These are phyloP conservation scores for Kwoniella pini DNA, from an alignment of 768 basidiomycete species.

Conservation along the genomic window DNA sequence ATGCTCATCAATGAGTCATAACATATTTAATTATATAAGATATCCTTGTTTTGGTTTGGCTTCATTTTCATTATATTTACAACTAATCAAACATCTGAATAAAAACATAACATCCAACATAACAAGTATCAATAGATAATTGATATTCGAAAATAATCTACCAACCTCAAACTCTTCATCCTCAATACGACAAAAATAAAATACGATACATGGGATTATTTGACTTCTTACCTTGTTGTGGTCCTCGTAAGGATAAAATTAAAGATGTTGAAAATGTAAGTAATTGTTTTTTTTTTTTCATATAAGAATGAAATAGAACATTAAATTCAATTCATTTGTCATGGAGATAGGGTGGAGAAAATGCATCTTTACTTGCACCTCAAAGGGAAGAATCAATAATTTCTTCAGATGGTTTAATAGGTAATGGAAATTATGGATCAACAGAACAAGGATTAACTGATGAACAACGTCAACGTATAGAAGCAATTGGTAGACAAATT, in stretches of 20 bases:
- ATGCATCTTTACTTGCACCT: constrained; percentile 16
- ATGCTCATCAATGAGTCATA: too few relatives aligned
- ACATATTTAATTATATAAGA: too few relatives aligned
- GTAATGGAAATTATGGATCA: constrained; percentile 20
- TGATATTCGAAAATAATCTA: too few relatives aligned
- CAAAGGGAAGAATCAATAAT: constrained; percentile 27
- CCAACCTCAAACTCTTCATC: too few relatives aligned
- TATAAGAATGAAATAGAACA: too few relatives aligned
- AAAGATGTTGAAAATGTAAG: constrained; percentile 20
- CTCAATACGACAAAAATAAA: too few relatives aligned
- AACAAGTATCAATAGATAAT: too few relatives aligned
- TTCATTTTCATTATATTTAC: too few relatives aligned
- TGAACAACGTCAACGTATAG: constrained; percentile 29
- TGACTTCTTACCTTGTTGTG: constrained; percentile 30
- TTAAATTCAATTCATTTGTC: not conserved
- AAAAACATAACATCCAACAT: too few relatives aligned
- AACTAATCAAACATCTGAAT: too few relatives aligned
- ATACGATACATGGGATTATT: constrained; percentile 13
- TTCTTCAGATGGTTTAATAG: constrained; percentile 17
- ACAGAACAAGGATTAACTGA: constrained; percentile 30
- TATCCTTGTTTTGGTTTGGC: too few relatives aligned
- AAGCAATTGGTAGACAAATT: constrained; percentile 28
- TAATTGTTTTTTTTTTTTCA: not conserved
- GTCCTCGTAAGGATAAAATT: constrained; percentile 21
- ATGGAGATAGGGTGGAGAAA: constrained; percentile 7